Evolutionary conservation across 345 rosid species (phyloP).

Genomic region (Citrus unshiu): DNA sequence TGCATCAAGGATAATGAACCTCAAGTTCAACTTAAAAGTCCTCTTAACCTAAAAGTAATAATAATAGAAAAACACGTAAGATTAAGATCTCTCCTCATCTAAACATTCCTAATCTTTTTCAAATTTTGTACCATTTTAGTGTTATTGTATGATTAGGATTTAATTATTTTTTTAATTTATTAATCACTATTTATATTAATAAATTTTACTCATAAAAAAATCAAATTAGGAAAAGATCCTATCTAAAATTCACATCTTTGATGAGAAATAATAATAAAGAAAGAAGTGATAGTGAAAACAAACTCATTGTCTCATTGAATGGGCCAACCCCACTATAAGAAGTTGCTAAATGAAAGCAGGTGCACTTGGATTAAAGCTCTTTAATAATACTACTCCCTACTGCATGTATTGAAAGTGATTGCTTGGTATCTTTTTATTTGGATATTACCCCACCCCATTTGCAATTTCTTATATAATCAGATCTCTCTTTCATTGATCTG

Average conservation of each 20-base stretch:
- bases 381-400: background rate
- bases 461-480: too few species aligned
- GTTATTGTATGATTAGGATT: accelerated
- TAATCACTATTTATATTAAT: too few species aligned
- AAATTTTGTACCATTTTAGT: too few species aligned
- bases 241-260: too few species aligned
- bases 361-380: background rate
- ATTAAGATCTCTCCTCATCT: too few species aligned
- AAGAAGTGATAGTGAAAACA: background rate
- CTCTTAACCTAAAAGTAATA: background rate
- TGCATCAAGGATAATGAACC: background rate
- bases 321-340: background rate
- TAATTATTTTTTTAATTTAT: too few species aligned
- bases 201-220: too few species aligned
- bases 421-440: background rate
- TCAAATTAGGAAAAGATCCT: accelerated
- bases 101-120: too few species aligned
- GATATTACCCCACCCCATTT: too few species aligned
- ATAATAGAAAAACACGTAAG: background rate
- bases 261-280: background rate
- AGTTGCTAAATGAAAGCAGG: background rate
- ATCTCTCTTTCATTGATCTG: background rate
- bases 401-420: background rate
- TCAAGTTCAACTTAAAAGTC: background rate
- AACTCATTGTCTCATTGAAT: background rate